These are phyloP conservation scores for Phytophthora ramorum DNA, from an alignment of 352 stramenopile species.

Conservation along the genomic window DNA sequence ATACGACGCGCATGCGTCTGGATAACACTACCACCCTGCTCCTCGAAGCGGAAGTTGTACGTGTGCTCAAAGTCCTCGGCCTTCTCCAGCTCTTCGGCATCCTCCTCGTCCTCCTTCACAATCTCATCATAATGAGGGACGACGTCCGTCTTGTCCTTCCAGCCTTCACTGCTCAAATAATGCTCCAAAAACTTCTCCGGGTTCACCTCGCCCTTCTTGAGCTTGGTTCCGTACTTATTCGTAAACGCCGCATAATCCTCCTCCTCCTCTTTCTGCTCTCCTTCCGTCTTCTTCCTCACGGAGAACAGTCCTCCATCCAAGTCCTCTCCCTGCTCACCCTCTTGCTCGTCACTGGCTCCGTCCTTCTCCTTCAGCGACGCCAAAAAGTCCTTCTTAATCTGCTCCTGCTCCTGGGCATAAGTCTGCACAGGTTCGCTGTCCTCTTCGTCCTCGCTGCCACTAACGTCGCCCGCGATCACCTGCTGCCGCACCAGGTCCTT, in stretches of 20 bases:
- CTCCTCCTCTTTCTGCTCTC: conserved; percentile 71
- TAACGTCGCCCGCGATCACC: conserved; percentile 88
- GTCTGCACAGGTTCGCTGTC: conserved; percentile 48
- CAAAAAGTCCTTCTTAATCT: conserved; percentile 77
- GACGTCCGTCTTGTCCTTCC: conserved; percentile 78
- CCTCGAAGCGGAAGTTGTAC: conserved; percentile 99
- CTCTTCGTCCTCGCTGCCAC: conserved; percentile 72
- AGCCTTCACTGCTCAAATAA: conserved; percentile 81
- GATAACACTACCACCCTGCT: conserved; percentile 91
- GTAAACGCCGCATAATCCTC: conserved; percentile 70
- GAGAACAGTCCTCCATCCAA: conserved; percentile 78
- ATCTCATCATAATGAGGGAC: conserved; percentile 86
- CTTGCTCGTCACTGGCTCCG: conserved; percentile 36
- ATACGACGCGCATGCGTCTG: conserved; percentile 86
- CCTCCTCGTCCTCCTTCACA: conserved; percentile 89
- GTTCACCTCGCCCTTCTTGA: conserved; percentile 70
- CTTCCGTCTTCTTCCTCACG: conserved; percentile 68
- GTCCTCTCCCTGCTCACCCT: conserved; percentile 80
- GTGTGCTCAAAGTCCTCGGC: conserved; percentile 98
- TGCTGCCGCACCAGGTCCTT: conserved; percentile 97
- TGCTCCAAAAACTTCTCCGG: conserved; percentile 82
- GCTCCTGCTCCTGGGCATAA: conserved; percentile 74
- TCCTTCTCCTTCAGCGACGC: conserved; percentile 53
- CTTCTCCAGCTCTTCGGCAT: conserved; percentile 93
- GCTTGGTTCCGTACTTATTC: conserved; percentile 68